A percentile compares a stretch with the other conserved stretches of the same genome.
Evolutionary conservation across 1,284 basidiomycete species (phyloP).

Genomic region (Exobasidium rhododendri): DNA sequence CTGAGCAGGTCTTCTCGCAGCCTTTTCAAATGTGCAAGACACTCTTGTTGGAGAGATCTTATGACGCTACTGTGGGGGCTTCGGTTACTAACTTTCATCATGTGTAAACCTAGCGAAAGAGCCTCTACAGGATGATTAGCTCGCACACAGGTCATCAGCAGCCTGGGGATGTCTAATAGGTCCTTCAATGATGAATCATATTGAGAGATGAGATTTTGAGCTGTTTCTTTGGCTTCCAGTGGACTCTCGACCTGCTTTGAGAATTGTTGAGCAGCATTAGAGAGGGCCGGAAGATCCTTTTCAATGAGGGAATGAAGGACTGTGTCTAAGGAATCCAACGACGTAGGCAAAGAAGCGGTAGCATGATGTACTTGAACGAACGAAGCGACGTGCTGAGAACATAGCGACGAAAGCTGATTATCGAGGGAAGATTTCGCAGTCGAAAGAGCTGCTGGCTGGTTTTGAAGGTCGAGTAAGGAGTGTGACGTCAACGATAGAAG

Average conservation of each 20-base stretch:
- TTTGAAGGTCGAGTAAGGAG: conserved; percentile 7
- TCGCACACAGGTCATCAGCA: conserved; percentile 9
- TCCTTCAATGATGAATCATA: conserved; percentile 8
- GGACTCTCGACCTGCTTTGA: not conserved
- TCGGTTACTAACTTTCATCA: not conserved
- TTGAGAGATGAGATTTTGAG: conserved; percentile 7
- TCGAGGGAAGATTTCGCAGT: conserved; percentile 7
- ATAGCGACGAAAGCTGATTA: conserved; percentile 15
- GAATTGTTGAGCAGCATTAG: conserved; percentile 5
- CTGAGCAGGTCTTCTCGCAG: conserved; percentile 9
- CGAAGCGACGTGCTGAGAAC: conserved; percentile 11
- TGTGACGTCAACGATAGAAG: conserved; percentile 1
- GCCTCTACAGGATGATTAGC: conserved; percentile 11
- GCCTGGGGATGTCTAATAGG: conserved; percentile 10
- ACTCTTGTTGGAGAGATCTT: not conserved
- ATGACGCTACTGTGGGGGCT: not conserved
- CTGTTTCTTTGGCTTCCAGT: not conserved
- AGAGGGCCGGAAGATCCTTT: conserved; percentile 1
- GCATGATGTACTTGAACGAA: conserved; percentile 14
- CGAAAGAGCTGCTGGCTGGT: conserved; percentile 2
- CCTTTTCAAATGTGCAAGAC: not conserved
- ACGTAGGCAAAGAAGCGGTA: conserved; percentile 1
- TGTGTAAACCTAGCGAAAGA: conserved; percentile 10
- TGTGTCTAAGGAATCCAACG: conserved; percentile 4
- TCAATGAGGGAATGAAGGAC: conserved; percentile 5